Percentiles rank a stretch among this genome's conserved stretches.
Conservation (phyloP, 352 stramenopile genomes). For the Pythium coloratum region DNA sequence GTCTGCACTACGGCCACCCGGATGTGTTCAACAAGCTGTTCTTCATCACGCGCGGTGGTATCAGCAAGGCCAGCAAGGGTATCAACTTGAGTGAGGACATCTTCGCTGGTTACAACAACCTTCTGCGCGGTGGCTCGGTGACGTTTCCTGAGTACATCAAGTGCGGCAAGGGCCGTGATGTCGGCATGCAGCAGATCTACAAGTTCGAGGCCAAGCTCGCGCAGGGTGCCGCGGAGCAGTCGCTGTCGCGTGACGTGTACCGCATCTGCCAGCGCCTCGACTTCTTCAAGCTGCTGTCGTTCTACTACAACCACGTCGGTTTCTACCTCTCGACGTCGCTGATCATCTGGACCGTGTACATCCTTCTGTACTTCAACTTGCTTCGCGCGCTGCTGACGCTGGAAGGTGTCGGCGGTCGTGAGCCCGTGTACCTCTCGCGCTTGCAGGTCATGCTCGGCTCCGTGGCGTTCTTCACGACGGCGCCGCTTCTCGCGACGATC, state of each 20-base stretch:
- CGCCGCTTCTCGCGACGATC: slow-evolving; percentile 96
- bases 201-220: slow-evolving; percentile 99
- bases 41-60: slow-evolving; percentile 98
- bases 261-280: slow-evolving; percentile 96
- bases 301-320: slow-evolving; percentile 99
- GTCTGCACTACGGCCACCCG: slow-evolving; percentile 98
- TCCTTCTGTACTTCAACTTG: slow-evolving; percentile 96
- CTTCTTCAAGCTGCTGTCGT: slow-evolving; percentile 98
- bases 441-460: slow-evolving; percentile 97
- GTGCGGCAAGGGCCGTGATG: slow-evolving; percentile 98
- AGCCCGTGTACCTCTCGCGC: slow-evolving; percentile 93
- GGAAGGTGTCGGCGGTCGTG: slow-evolving; percentile 90
- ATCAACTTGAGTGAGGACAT: slow-evolving; percentile 99
- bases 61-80: slow-evolving; percentile 98
- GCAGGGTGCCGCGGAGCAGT: slow-evolving; percentile 97
- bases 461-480: slow-evolving; percentile 96
- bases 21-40: slow-evolving; percentile 99
- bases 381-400: slow-evolving; percentile 92
- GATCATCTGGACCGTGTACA: slow-evolving; percentile 97
- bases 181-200: slow-evolving; percentile 99
- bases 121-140: slow-evolving; percentile 94
- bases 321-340: slow-evolving; percentile 98
- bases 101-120: slow-evolving; percentile 99
- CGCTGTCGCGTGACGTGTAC: slow-evolving; percentile 97
- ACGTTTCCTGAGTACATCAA: slow-evolving; percentile 99